phyloP scores from a whole-genome alignment of 75 land plant species.

The Picea sitchensis region DNA sequence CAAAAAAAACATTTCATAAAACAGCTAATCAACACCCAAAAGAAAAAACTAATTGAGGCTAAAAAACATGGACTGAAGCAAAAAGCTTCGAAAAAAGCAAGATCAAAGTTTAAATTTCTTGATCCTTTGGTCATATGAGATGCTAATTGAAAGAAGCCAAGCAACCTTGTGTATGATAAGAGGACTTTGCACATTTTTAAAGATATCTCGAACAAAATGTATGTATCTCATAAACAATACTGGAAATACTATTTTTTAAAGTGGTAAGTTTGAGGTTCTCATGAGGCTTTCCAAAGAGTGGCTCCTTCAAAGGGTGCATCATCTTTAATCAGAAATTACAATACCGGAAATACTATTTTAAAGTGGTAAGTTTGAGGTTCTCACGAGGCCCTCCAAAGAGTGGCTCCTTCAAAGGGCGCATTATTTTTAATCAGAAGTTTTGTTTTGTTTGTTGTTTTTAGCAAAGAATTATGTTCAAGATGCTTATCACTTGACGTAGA shows the following conservation, averaged over 20 bases:
- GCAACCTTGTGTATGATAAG: constrained; percentile 73
- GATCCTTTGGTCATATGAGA: constrained; percentile 61
- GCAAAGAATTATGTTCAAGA: background rate
- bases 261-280: constrained; percentile 47
- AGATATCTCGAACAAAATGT: constrained; percentile 69
- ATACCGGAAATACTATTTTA: constrained; percentile 30
- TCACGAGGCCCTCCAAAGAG: background rate
- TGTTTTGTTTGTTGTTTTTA: background rate
- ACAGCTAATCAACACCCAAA: constrained; percentile 3
- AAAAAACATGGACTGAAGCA: constrained; percentile 22
- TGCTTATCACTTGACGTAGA: no score
- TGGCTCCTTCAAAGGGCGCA: no score
- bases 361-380: constrained; percentile 65
- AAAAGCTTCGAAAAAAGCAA: constrained; percentile 29
- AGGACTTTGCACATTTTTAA: constrained; percentile 76
- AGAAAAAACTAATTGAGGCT: constrained; percentile 36
- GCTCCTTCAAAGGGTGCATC: background rate
- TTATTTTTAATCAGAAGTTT: background rate
- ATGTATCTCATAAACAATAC: constrained; percentile 92
- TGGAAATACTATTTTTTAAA: constrained; percentile 83
- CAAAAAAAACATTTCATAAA: no score
- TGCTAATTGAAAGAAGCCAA: constrained; percentile 63
- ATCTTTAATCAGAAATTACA: background rate
- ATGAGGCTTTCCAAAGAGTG: background rate
- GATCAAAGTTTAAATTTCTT: constrained; percentile 87